Base-by-base conservation (phyloP, 140 eudicot genomes). In the Bidens hawaiensis region DNA sequence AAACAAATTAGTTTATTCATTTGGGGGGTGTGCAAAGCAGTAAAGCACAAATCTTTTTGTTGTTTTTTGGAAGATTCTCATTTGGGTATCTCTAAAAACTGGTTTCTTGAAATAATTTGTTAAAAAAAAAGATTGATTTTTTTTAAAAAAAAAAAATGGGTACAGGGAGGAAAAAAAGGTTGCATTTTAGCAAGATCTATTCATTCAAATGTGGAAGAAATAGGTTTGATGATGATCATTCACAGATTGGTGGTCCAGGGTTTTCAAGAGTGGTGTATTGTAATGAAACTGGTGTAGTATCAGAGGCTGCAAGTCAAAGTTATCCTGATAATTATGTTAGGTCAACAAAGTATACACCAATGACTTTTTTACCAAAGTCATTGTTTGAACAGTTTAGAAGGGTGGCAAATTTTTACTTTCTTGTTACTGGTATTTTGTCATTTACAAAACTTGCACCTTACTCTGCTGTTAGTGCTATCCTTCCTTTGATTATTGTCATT, bases 351-450 rank as follows among this genome's bases (percentile, higher is more conserved):
- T 93, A 93, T 70, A 93, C 93, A 27, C 76, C 82, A 28, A 83
- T 88, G 51, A 76, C 96, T 43, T 93, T 93, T 59, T 25, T 93
- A 19, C 99, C 99, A 18, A 93, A 93, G 67, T 76, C 96, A 21
- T 70, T 93, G 81, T 93, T 84, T 82, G 99, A 93, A 73, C 99
- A 93, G 80, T 93, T 93, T 56, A 82, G 99, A 47, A 88, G 99
- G 70, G 99, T 93, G 69, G 99, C 99, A 42, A 93, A 93, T 60
- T 93, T 93, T 67, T 93, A 42, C 69, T 93, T 93, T 65, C 93
- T 93, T 64, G 95, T 93, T 53, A 81, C 82, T 56, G 99, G 95
- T 14, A 81, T 77, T 5, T 22, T 93, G 75, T 67, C 96, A 52
- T 93, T 93, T 79, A 93, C 99, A 55, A n/a, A 72, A 0, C 81